Percentiles rank a stretch among this genome's conserved stretches.
phyloP scores from a whole-genome alignment of 345 rosid genomes.

The Eucalyptus marginata region DNA sequence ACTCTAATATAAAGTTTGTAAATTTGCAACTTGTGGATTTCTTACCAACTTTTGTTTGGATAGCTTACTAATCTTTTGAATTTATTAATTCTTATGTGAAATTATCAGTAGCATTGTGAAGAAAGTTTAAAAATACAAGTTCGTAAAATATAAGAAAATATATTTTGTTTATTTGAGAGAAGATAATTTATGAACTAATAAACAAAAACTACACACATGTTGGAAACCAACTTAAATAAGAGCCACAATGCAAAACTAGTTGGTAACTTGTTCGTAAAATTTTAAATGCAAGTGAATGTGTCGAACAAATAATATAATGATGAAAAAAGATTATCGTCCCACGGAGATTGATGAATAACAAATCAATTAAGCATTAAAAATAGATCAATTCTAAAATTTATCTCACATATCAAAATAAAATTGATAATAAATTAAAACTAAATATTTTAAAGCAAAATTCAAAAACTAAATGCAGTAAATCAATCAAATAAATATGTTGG shows the following conservation, averaged over 20 bases:
- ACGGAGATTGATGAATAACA: too few species aligned
- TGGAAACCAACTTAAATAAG: background rate
- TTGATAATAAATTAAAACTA: too few species aligned
- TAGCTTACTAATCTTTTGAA: background rate
- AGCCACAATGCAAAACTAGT: background rate
- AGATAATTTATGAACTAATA: background rate
- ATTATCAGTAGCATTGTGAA: background rate
- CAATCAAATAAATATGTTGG: too few species aligned
- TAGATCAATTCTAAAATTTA: too few species aligned
- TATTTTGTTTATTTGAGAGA: background rate
- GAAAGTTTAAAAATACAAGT: background rate
- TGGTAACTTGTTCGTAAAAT: background rate
- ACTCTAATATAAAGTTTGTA: background rate
- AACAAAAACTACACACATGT: background rate
- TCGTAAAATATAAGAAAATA: background rate
- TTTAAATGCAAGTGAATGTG: too few species aligned
- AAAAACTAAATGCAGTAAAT: too few species aligned
- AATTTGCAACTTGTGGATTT: background rate
- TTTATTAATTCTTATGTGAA: background rate
- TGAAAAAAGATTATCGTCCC: too few species aligned
- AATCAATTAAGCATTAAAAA: too few species aligned
- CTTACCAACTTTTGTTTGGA: background rate
- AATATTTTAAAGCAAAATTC: too few species aligned
- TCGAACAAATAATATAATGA: rapidly evolving
- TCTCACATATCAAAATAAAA: too few species aligned